Evolutionary conservation across 305 asterid species (phyloP), one percentile per base, ranked within the genome.

Genomic region (Salvia sclarea): DNA sequence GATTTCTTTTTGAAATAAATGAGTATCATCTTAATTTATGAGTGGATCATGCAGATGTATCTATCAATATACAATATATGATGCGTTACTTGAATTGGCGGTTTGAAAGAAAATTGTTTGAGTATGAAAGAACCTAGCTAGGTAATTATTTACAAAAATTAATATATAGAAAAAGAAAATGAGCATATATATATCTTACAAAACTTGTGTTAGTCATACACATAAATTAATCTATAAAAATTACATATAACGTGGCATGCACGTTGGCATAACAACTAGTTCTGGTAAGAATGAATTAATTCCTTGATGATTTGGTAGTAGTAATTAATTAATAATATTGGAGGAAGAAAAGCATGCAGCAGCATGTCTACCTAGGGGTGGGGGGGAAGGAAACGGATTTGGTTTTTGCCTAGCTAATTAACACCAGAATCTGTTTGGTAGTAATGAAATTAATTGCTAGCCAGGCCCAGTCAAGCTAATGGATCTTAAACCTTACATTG

Each of bases 401-500:
- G n/a, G n/a, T n/a, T 37, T 30, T 63, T 55, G 64, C 28, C 73
- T 73, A 68, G 58, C 73, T 73, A 68, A 64, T 66, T 59, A 60
- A 64, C 68, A 61, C 41, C 67, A 70, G 43, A 67, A 16, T 20
- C 40, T 3, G 70, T 72, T 40, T 49, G 45, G n/a, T n/a, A n/a
- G n/a, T n/a, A n/a, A n/a, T n/a, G n/a, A n/a, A n/a, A n/a, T n/a
- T 48, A 18, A 18, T 21, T 13, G 48, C 68, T 38, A 50, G 37
- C 75, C 74, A 37, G n/a, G n/a, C n/a, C n/a, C n/a, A n/a, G n/a
- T n/a, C n/a, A n/a, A n/a, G 2, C 50, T 40, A 78, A 13, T 63
- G 76, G 52, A 70, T 80, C 53, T 75, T 76, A 66, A 91, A 91
- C 45, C 84, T 79, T 16, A 91, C 96, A 45, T 89, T 91, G 86